These are phyloP conservation scores for Xylariaceae sp. DNA, from an alignment of 2,329 filamentous ascomycete species.

Conservation along the genomic window DNA sequence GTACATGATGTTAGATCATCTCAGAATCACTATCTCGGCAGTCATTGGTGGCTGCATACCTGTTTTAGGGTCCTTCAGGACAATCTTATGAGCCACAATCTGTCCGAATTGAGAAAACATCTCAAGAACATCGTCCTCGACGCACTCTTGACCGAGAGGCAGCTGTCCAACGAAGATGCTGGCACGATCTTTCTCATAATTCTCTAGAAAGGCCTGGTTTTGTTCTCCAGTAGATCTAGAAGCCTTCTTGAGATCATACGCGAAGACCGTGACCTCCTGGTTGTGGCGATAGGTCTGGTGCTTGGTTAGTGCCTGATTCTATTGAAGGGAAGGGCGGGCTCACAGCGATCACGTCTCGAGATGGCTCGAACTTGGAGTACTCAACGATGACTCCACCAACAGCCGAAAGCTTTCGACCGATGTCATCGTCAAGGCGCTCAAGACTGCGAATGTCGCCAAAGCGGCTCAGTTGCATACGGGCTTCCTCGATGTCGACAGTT, in stretches of 20 bases:
- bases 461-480: slow-evolving; percentile 33
- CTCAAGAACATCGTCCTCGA: slow-evolving; percentile 20
- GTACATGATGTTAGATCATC: slow-evolving; percentile 2
- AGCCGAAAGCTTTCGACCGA: slow-evolving; percentile 26
- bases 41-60: not conserved
- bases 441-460: slow-evolving; percentile 42
- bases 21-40: not conserved
- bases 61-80: not conserved
- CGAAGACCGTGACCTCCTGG: slow-evolving; percentile 24
- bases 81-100: slow-evolving; percentile 21
- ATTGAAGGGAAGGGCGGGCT: slow-evolving; percentile 16
- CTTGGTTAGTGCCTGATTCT: slow-evolving; percentile 9
- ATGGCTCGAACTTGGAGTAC: slow-evolving; percentile 47
- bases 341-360: slow-evolving; percentile 45
- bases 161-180: slow-evolving; percentile 31
- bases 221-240: slow-evolving; percentile 17
- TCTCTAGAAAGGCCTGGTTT: slow-evolving; percentile 26
- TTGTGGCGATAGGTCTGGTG: slow-evolving; percentile 31
- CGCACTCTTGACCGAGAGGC: slow-evolving; percentile 16
- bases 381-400: slow-evolving; percentile 41
- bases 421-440: slow-evolving; percentile 30
- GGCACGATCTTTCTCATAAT: slow-evolving; percentile 30
- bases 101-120: slow-evolving; percentile 22
- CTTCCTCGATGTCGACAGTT: slow-evolving; percentile 39
- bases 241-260: slow-evolving; percentile 29